These are phyloP conservation scores for Backusella morwellensis DNA, from an alignment of 192 early-diverging fungal genomes.

Conservation along the genomic window DNA sequence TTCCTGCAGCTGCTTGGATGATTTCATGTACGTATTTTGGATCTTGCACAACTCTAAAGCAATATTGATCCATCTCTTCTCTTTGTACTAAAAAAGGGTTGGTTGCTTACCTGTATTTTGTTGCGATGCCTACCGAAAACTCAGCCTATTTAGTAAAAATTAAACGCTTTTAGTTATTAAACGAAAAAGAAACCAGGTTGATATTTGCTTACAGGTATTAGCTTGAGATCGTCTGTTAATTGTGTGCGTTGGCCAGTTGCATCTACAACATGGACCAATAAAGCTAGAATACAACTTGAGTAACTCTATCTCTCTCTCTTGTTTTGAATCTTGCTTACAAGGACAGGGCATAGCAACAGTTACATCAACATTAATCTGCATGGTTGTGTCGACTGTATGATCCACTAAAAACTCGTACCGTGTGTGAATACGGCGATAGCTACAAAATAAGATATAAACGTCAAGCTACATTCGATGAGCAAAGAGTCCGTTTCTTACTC, in stretches of 20 bases:
- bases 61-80: neutral
- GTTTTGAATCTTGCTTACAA: constrained; percentile 20
- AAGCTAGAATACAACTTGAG: neutral
- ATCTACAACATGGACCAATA: constrained; percentile 65
- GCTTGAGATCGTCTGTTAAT: constrained; percentile 52
- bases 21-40: constrained; percentile 38
- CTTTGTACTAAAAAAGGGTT: too few relatives aligned
- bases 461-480: neutral
- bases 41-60: constrained; percentile 7
- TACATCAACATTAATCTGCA: constrained; percentile 87
- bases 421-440: constrained; percentile 49
- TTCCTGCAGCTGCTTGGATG: constrained; percentile 31
- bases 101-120: constrained; percentile 19
- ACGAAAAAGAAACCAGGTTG: neutral
- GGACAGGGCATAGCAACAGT: constrained; percentile 87
- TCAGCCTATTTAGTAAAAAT: constrained; percentile 14
- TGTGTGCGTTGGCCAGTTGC: constrained; percentile 55
- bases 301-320: neutral
- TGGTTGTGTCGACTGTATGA: constrained; percentile 48
- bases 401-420: constrained; percentile 84
- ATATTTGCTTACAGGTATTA: constrained; percentile 44
- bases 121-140: constrained; percentile 24
- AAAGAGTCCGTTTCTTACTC: constrained; percentile 44
- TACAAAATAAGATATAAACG: neutral
- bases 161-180: neutral